These are phyloP conservation scores for Cystobasidiaceae sp. DNA, from an alignment of 1,284 basidiomycete species.

Conservation along the genomic window DNA sequence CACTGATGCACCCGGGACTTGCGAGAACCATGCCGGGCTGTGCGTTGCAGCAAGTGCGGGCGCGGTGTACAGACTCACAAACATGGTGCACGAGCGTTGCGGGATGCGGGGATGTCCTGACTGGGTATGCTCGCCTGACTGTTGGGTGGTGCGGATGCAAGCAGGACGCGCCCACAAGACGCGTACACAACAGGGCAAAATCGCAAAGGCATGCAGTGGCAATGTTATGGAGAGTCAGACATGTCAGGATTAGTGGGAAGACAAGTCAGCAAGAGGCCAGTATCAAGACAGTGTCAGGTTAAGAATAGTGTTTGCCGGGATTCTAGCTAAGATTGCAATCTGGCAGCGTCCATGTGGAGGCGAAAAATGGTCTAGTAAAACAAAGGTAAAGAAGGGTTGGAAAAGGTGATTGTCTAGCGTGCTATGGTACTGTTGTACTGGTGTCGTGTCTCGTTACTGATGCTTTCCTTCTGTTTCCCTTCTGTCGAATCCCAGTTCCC, in stretches of 20 bases:
- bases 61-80: slow-evolving; percentile 9
- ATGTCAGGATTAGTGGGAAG: neutral
- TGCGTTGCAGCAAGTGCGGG: neutral
- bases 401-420: neutral
- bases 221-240: neutral
- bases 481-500: slow-evolving; percentile 14
- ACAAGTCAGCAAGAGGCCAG: neutral
- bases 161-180: neutral
- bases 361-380: slow-evolving; percentile 11
- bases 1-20: neutral
- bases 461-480: neutral
- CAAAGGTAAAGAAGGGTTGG: neutral
- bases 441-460: neutral
- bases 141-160: neutral
- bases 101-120: neutral
- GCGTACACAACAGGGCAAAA: neutral
- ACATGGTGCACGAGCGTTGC: neutral
- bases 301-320: no score
- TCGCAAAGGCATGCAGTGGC: neutral
- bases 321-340: no score
- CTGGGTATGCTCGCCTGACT: neutral
- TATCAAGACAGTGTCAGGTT: neutral
- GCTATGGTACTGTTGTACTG: neutral
- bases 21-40: neutral
- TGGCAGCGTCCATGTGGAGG: no score